A percentile compares a stretch with the other conserved stretches of the same genome.
These are phyloP conservation scores for Beta macrorhiza DNA, from an alignment of 179 eudicot species.

Conservation along the genomic window DNA sequence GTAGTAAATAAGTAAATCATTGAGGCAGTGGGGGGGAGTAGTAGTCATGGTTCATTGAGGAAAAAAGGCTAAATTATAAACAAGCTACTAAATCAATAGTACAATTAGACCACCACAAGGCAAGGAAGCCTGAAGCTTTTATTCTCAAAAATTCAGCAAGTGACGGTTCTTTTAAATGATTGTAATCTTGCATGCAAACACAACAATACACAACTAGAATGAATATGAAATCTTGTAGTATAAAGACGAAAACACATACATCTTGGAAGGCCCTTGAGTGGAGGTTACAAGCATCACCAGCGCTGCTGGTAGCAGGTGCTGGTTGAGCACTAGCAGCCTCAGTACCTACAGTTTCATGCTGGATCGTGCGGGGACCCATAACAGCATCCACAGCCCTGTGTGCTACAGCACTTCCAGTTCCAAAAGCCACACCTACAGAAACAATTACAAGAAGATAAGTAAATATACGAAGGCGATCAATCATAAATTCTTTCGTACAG, in stretches of 20 bases:
- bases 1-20: too few relatives aligned
- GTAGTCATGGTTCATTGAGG: too few relatives aligned
- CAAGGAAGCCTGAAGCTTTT: too few relatives aligned
- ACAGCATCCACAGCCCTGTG: constrained; percentile 88
- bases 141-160: too few relatives aligned
- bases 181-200: background rate
- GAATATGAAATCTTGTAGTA: background rate
- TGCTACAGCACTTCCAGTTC: constrained; percentile 85
- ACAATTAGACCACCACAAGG: too few relatives aligned
- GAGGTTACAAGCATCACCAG: constrained; percentile 52
- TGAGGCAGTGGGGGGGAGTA: too few relatives aligned
- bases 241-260: constrained; percentile 35
- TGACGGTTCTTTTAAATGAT: too few relatives aligned
- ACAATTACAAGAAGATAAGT: background rate
- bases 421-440: constrained; percentile 77
- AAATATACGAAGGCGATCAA: too few relatives aligned
- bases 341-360: constrained; percentile 64
- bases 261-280: constrained; percentile 81
- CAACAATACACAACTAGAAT: background rate
- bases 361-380: constrained; percentile 85
- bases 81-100: too few relatives aligned
- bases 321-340: constrained; percentile 48
- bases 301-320: constrained; percentile 38
- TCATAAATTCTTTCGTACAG: too few relatives aligned
- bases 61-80: too few relatives aligned